These are phyloP conservation scores for Penicillium sp. DNA, from an alignment of 2,329 filamentous ascomycete genomes.

Conservation along the genomic window DNA sequence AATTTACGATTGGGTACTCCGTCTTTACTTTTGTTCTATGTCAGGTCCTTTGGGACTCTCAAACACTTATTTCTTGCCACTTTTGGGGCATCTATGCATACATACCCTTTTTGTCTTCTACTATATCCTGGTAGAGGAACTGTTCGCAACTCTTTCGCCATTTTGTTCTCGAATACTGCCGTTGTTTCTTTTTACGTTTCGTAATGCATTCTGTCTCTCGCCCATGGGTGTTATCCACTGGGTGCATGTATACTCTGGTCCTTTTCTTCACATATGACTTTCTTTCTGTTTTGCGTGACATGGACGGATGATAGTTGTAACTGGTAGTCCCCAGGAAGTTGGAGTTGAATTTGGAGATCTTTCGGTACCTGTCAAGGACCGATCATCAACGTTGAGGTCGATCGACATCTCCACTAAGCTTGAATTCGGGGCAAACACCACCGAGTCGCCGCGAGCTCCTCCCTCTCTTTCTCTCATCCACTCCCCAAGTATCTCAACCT, in stretches of 20 bases:
- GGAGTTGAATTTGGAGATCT: background rate
- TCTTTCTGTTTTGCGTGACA: background rate
- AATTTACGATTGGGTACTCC: background rate
- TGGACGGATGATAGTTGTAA: background rate
- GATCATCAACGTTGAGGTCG: too few relatives aligned
- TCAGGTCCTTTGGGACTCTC: background rate
- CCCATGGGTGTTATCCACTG: conserved; percentile 4
- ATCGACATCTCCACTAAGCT: background rate
- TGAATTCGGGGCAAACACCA: conserved; percentile 3
- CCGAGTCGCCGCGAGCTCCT: background rate
- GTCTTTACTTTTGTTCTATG: background rate
- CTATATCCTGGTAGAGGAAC: background rate
- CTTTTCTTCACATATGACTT: conserved; percentile 8
- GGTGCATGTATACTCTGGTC: conserved; percentile 11
- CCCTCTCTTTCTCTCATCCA: background rate
- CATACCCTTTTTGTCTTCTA: conserved; percentile 9
- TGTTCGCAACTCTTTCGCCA: conserved; percentile 4
- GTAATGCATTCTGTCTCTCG: conserved; percentile 6
- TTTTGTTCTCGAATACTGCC: background rate
- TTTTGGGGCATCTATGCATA: conserved; percentile 6
- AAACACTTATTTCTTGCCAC: conserved; percentile 3
- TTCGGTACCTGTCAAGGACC: background rate
- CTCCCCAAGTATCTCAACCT: background rate
- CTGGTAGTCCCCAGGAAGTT: background rate
- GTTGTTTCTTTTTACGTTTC: conserved; percentile 2